Evolutionary conservation across 2,329 filamentous ascomycete species (phyloP).

Genomic region (Aspergillus novofumigatus): DNA sequence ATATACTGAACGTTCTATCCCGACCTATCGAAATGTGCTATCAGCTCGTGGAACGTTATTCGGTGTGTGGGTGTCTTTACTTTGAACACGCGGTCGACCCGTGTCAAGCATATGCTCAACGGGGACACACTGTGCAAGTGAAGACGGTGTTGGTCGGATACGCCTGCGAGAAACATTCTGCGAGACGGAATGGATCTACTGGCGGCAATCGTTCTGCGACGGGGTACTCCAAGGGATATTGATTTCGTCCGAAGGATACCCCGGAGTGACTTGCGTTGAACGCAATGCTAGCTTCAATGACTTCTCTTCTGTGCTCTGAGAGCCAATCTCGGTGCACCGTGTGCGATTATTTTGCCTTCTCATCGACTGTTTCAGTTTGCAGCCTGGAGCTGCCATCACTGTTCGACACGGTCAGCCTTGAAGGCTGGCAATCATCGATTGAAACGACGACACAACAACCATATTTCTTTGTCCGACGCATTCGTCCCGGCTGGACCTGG

Average conservation of each 20-base stretch:
- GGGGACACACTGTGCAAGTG: conserved; percentile 67
- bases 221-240: conserved; percentile 21
- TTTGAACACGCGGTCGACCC: conserved; percentile 82
- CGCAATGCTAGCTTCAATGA: not conserved
- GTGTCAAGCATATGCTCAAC: conserved; percentile 69
- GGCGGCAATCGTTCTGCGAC: conserved; percentile 20
- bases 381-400: not conserved
- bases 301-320: not conserved
- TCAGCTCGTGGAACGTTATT: conserved; percentile 79
- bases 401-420: not conserved
- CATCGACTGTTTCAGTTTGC: not conserved
- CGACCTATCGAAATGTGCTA: conserved; percentile 67
- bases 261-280: not conserved
- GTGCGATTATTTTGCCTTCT: not conserved
- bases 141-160: conserved; percentile 80
- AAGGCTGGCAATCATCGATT: not conserved
- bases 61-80: conserved; percentile 83
- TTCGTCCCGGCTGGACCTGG: not conserved
- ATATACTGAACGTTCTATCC: not conserved
- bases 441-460: not conserved
- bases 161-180: conserved; percentile 59
- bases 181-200: conserved; percentile 3
- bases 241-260: not conserved
- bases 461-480: not conserved
- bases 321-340: no score